These are phyloP conservation scores for Metschnikowia koreensis DNA, from an alignment of 805 yeast genomes.

Conservation along the genomic window DNA sequence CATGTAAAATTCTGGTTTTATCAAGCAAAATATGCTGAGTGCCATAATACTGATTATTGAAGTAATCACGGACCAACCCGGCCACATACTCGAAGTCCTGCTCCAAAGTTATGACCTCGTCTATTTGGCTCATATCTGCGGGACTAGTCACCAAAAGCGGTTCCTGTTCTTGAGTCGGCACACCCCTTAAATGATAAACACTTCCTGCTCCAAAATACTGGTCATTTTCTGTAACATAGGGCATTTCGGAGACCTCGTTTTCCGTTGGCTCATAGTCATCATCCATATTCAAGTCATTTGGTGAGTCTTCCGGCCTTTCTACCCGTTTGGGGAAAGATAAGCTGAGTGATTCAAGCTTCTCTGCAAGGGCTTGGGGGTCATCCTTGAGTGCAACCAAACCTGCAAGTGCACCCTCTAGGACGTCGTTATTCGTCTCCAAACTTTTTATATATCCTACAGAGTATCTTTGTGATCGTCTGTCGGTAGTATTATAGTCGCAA, in stretches of 20 bases:
- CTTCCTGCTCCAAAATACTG: slow-evolving; percentile 21
- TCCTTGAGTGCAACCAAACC: slow-evolving; percentile 15
- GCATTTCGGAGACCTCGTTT: slow-evolving; percentile 2
- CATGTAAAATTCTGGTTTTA: slow-evolving; percentile 8
- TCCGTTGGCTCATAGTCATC: slow-evolving; percentile 10
- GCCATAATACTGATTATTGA: slow-evolving; percentile 9
- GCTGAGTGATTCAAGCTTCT: slow-evolving; percentile 15
- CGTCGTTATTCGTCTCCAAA: slow-evolving; percentile 19
- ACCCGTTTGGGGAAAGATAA: slow-evolving; percentile 8
- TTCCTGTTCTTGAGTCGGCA: slow-evolving; percentile 6
- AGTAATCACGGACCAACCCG: slow-evolving; percentile 12
- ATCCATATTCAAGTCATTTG: slow-evolving; percentile 1
- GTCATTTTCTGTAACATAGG: slow-evolving; percentile 10
- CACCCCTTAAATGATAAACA: slow-evolving; percentile 12
- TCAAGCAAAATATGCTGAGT: slow-evolving; percentile 13
- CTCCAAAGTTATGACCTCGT: slow-evolving; percentile 11
- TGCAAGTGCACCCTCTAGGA: slow-evolving; percentile 14
- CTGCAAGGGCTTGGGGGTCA: slow-evolving; percentile 15
- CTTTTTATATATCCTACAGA: slow-evolving; percentile 19
- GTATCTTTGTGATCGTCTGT: slow-evolving; percentile 17
- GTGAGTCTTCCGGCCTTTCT: slow-evolving; percentile 2
- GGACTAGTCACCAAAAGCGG: slow-evolving; percentile 1
- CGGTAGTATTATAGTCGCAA: slow-evolving; percentile 18
- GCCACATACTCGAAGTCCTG: slow-evolving; percentile 15
- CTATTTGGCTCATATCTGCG: background rate